phyloP scores from a whole-genome alignment of 805 yeast species.

The Candida xiaguanensis region DNA sequence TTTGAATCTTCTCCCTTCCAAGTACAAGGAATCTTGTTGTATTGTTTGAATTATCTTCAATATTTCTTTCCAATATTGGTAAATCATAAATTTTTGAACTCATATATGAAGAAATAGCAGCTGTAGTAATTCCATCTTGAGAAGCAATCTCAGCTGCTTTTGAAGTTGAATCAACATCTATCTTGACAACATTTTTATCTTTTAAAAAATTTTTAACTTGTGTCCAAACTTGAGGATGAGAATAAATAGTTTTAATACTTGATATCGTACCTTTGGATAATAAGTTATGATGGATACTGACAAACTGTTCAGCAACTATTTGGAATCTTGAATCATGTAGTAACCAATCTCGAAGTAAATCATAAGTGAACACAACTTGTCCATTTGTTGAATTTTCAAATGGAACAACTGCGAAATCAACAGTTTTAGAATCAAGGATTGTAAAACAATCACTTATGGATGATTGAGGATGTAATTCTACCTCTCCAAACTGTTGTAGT shows the following conservation, averaged over 20 bases:
- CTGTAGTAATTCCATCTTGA: slow-evolving; percentile 36
- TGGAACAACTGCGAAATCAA: slow-evolving; percentile 79
- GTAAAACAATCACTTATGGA: slow-evolving; percentile 63
- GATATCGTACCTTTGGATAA: slow-evolving; percentile 44
- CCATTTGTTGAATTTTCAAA: slow-evolving; percentile 95
- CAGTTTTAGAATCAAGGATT: slow-evolving; percentile 38
- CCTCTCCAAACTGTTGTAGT: slow-evolving; percentile 48
- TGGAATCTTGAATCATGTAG: slow-evolving; percentile 32
- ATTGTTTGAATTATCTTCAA: slow-evolving; percentile 73
- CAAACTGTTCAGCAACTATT: slow-evolving; percentile 77
- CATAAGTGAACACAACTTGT: slow-evolving; percentile 82
- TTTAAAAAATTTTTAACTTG: slow-evolving; percentile 64
- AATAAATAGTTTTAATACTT: slow-evolving; percentile 58
- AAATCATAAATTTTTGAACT: slow-evolving; percentile 62
- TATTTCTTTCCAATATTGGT: slow-evolving; percentile 49
- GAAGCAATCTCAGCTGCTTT: slow-evolving; percentile 71
- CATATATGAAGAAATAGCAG: slow-evolving; percentile 70
- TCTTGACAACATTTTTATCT: slow-evolving; percentile 24
- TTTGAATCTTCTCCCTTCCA: slow-evolving; percentile 32
- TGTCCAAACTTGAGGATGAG: slow-evolving; percentile 99
- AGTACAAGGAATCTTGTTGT: slow-evolving; percentile 83
- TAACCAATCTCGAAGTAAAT: slow-evolving; percentile 69
- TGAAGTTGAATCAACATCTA: slow-evolving; percentile 79
- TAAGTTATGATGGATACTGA: slow-evolving; percentile 76
- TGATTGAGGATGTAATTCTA: slow-evolving; percentile 32